Evolutionary conservation across 1,284 basidiomycete genomes (phyloP).

Genomic region (Neonothopanus nambi): DNA sequence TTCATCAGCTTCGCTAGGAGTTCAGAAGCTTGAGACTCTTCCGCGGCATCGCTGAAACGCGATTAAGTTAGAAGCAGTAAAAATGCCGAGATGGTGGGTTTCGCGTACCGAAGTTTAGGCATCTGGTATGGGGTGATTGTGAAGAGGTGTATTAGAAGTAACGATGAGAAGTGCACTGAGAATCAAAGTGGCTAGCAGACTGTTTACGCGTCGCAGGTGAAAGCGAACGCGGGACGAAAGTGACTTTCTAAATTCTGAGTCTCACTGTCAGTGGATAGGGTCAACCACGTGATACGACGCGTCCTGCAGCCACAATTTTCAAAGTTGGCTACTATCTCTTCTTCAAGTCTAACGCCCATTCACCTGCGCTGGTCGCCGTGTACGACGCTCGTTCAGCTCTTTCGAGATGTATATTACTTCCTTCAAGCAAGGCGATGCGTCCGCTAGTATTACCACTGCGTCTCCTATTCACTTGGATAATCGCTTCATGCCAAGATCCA

Average conservation of each 20-base stretch:
- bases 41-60: conserved; percentile 27
- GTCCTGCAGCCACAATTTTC: background rate
- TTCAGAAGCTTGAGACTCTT: conserved; percentile 45
- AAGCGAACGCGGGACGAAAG: background rate
- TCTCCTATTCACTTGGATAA: too few relatives aligned
- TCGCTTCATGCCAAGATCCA: too few relatives aligned
- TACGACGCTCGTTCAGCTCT: background rate
- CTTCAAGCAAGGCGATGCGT: background rate
- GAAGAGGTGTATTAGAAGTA: too few relatives aligned
- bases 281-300: background rate
- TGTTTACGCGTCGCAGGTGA: background rate
- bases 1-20: conserved; percentile 31
- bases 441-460: too few relatives aligned
- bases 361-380: conserved; percentile 11
- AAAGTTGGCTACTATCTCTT: background rate
- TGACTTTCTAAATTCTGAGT: too few relatives aligned
- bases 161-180: too few relatives aligned
- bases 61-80: background rate
- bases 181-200: background rate
- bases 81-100: background rate
- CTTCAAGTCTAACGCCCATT: background rate
- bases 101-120: background rate
- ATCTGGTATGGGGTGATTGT: background rate
- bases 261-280: background rate
- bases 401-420: background rate